Base-by-base conservation (phyloP, 331 rosid genomes). In the Acacia pycnantha region DNA sequence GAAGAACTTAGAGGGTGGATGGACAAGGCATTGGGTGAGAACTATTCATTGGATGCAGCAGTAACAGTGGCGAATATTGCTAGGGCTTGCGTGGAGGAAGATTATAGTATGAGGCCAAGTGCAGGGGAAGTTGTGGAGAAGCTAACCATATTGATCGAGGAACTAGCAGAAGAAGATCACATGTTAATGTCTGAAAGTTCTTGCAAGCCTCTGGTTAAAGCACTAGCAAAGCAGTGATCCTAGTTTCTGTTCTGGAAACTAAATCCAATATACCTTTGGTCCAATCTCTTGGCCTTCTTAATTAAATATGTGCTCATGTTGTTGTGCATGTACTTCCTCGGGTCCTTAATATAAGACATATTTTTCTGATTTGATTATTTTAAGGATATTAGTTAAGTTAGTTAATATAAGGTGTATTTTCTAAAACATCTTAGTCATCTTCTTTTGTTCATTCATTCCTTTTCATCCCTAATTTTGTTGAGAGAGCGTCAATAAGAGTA, bases 31-130 rank as follows among this genome's bases (percentile, higher is more conserved):
- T 76, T 95, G 82, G 97, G 98, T 6, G 97, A 88, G 19, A 86
- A 74, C 29, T 95, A 91, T 56, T 89, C 97, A 29, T 84, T 95
- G 9, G 95, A 93, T 58, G 97, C 82, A 51, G 98, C 97, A 37
- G 61, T 92, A 53, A 72, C 84, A 24, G 51, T 93, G 59, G 95
- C 90, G 2, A 90, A 88, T 16, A 89, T 93, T 70, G 99, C 98
- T 0, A 83, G 93, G 80, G 97, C 89, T 81, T 95, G 99, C 65
- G 88, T 89, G 12, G 91, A 90, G 56, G 98, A 95, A 87, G 98
- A 93, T 76, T 83, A 86, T 66, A 69, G 82, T 67, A 53, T 85
- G 88, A 90, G 99, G 73, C 99, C 99, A 29, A 88, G 76, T 74
- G 94, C 97, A 1, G 93, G 86, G 72, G 93, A 95, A 71, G 76